These are phyloP conservation scores for Ophiostoma sp. DNA, from an alignment of 2,329 filamentous ascomycete species.

Conservation along the genomic window DNA sequence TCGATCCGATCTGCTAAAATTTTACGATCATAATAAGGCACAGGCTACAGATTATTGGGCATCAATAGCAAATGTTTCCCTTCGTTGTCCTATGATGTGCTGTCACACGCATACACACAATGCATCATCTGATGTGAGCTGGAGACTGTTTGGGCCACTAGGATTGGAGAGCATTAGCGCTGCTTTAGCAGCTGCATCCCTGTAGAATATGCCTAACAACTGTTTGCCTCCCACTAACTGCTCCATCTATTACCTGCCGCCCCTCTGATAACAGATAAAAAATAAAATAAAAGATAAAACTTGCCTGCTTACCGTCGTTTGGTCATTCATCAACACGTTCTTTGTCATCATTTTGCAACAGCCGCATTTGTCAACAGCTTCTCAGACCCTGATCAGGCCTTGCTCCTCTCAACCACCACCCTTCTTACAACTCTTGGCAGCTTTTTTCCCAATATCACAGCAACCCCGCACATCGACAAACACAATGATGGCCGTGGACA, in stretches of 20 bases:
- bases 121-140: too few species aligned
- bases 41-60: too few species aligned
- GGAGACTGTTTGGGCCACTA: too few species aligned
- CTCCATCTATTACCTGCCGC: neutral
- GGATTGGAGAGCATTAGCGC: neutral
- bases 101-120: too few species aligned
- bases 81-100: too few species aligned
- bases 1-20: too few species aligned
- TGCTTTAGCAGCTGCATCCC: neutral
- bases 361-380: neutral
- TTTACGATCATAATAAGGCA: too few species aligned
- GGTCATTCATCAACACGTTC: neutral
- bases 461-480: neutral
- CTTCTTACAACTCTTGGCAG: neutral
- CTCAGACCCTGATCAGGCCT: neutral
- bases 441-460: neutral
- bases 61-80: too few species aligned
- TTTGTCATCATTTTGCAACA: neutral
- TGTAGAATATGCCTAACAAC: neutral
- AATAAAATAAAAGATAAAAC: neutral
- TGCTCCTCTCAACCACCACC: neutral
- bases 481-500: constrained; percentile 15
- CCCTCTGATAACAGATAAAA: neutral
- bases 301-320: neutral
- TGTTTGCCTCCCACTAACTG: neutral